Conservation (phyloP, 345 rosid species). For the Psidium friedrichsthalianum region DNA sequence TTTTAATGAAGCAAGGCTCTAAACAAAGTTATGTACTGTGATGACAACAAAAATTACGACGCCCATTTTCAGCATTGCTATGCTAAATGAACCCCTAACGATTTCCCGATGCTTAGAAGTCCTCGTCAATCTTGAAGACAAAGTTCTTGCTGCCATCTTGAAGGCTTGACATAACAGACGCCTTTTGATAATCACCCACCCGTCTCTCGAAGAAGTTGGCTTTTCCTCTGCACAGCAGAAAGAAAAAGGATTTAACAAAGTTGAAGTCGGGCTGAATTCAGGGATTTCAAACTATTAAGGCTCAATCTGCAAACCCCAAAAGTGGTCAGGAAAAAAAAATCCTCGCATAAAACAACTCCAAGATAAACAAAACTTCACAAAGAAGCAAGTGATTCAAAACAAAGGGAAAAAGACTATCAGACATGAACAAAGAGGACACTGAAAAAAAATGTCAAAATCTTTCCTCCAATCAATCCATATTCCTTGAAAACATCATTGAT, state of each 20-base stretch:
- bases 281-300: not conserved
- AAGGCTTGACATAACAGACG: slow-evolving; percentile 80
- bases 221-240: slow-evolving; percentile 45
- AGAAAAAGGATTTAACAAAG: not conserved
- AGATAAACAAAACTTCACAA: not conserved
- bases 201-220: slow-evolving; percentile 82
- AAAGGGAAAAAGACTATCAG: not conserved
- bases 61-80: not conserved
- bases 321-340: not conserved
- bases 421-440: not conserved
- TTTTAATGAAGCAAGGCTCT: not conserved
- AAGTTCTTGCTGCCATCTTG: slow-evolving; percentile 49
- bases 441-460: not conserved
- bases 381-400: not conserved
- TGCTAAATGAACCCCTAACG: not conserved
- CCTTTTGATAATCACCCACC: slow-evolving; percentile 89
- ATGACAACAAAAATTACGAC: not conserved
- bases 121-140: slow-evolving; percentile 65
- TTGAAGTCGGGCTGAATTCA: not conserved
- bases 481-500: not conserved
- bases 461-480: not conserved
- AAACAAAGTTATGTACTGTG: not conserved
- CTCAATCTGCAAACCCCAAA: not conserved
- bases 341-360: not conserved
- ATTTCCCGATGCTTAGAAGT: slow-evolving; percentile 26